Base-by-base conservation (phyloP, 2,329 filamentous ascomycete species). In the Xylariomycetidae sp. region DNA sequence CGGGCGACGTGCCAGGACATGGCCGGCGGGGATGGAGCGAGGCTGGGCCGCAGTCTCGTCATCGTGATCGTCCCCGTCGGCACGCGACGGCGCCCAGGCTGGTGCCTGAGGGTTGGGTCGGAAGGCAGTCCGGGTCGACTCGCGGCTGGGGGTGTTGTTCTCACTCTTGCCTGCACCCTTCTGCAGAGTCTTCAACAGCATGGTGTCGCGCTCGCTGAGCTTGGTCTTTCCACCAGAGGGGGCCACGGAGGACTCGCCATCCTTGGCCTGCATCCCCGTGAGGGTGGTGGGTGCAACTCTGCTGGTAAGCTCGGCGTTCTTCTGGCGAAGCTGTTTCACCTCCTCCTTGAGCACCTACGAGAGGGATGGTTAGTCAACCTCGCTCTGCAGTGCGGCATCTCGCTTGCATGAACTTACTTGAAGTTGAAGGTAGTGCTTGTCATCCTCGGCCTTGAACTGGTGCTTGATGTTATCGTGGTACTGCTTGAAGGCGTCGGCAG, bases 41-140 rank as follows among this genome's bases (percentile, higher is more conserved):
- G n/a, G n/a, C n/a, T n/a, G n/a, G n/a, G n/a, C n/a, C n/a, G n/a
- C n/a, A n/a, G n/a, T n/a, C n/a, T n/a, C n/a, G n/a, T n/a, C n/a
- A n/a, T n/a, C n/a, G n/a, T n/a, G n/a, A n/a, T n/a, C n/a, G n/a
- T n/a, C n/a, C n/a, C n/a, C n/a, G n/a, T n/a, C n/a, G n/a, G n/a
- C n/a, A n/a, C n/a, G 12, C 4, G 17, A 6, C 8, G 46, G 47
- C 19, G 40, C 31, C 48, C 48, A 52, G 16, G 32, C 32, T 6
- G 44, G 44, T 5, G 49, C 49, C 17, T 45, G 14, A 6, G 49
- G 49, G 24, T 52, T 49, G 5, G 49, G 48, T 9, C 35, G 22
- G 31, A 48, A 49, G 18, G 19, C 12, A 10, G 31, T 16, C 10
- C 29, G 29, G 14, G 19, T 31, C 10, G 32, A 8, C n/a, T 29